A percentile compares a stretch with the other conserved stretches of the same genome.
Evolutionary conservation across 1,139 yeast species (phyloP).

Genomic region (Taphrina wiesneri): DNA sequence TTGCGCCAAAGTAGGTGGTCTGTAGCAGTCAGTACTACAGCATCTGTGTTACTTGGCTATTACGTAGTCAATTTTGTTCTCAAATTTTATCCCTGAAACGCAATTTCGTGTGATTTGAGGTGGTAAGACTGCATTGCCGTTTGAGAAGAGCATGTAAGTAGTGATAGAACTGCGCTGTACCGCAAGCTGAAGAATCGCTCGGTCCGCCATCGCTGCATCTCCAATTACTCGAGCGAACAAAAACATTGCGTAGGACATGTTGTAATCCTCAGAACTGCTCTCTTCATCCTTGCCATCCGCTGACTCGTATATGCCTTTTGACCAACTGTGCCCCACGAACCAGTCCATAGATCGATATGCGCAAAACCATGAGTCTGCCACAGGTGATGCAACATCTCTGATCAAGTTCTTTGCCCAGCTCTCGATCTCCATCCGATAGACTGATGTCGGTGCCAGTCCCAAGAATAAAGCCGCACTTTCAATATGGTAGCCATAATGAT

Average conservation of each 20-base stretch:
- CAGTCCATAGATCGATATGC: conserved; percentile 78
- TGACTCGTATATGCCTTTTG: conserved; percentile 67
- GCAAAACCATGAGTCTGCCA: conserved; percentile 66
- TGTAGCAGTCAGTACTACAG: conserved; percentile 46
- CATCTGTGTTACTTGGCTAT: neutral
- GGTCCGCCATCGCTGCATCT: conserved; percentile 64
- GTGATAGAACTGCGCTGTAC: conserved; percentile 63
- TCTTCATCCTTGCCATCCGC: conserved; percentile 82
- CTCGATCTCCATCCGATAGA: neutral
- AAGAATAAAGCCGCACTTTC: conserved; percentile 76
- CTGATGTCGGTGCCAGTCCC: conserved; percentile 56
- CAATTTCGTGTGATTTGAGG: conserved; percentile 58
- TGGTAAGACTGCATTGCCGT: conserved; percentile 64
- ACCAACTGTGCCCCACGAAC: conserved; percentile 85
- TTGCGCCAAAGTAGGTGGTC: conserved; percentile 83
- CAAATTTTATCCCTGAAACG: conserved; percentile 62
- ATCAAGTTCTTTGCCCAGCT: conserved; percentile 63
- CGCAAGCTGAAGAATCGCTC: conserved; percentile 74
- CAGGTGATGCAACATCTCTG: conserved; percentile 78
- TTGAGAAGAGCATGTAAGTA: conserved; percentile 59
- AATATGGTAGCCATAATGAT: conserved; percentile 75
- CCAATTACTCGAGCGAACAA: conserved; percentile 73
- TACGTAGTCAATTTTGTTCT: conserved; percentile 55
- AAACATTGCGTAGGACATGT: conserved; percentile 77
- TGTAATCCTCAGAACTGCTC: conserved; percentile 65